phyloP scores from a whole-genome alignment of 768 basidiomycete species.

The Mycena crocata region DNA sequence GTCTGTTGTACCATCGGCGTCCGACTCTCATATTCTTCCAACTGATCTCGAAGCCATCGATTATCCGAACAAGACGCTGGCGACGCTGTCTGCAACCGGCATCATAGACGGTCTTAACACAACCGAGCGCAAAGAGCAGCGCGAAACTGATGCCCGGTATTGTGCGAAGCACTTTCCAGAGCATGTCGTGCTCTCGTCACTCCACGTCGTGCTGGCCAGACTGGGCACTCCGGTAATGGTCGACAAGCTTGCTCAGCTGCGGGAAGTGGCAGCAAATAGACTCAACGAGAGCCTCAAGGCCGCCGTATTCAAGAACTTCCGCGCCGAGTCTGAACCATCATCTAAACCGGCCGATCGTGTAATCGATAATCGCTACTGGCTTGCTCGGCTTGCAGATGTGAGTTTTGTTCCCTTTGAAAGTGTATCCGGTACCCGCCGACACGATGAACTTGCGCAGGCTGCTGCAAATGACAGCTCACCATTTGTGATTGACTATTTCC shows the following conservation, averaged over 20 bases:
- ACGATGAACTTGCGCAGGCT: slow-evolving; percentile 18
- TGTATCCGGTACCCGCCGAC: slow-evolving; percentile 15
- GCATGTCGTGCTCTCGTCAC: not conserved
- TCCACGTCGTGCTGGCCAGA: slow-evolving; percentile 19
- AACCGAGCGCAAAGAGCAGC: slow-evolving; percentile 9
- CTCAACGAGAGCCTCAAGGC: not conserved
- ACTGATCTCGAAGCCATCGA: slow-evolving; percentile 15
- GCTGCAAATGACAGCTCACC: slow-evolving; percentile 13
- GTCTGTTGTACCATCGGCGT: slow-evolving; percentile 17
- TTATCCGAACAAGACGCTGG: slow-evolving; percentile 18
- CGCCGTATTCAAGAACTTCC: slow-evolving; percentile 7
- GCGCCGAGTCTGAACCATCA: slow-evolving; percentile 11
- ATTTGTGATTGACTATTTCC: slow-evolving; percentile 17
- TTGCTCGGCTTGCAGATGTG: slow-evolving; percentile 24
- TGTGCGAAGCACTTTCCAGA: not conserved
- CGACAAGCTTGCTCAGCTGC: slow-evolving; percentile 16
- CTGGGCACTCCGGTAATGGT: slow-evolving; percentile 7
- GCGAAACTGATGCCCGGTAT: slow-evolving; percentile 3
- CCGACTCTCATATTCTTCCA: slow-evolving; percentile 11
- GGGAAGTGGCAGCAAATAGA: slow-evolving; percentile 2
- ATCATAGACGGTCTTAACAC: not conserved
- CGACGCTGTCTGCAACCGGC: slow-evolving; percentile 8
- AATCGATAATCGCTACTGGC: slow-evolving; percentile 22
- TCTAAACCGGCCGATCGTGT: not conserved
- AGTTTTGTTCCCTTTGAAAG: slow-evolving; percentile 16